Conservation (phyloP, 2,329 filamentous ascomycete species). For the Nannizzia gypsea region DNA sequence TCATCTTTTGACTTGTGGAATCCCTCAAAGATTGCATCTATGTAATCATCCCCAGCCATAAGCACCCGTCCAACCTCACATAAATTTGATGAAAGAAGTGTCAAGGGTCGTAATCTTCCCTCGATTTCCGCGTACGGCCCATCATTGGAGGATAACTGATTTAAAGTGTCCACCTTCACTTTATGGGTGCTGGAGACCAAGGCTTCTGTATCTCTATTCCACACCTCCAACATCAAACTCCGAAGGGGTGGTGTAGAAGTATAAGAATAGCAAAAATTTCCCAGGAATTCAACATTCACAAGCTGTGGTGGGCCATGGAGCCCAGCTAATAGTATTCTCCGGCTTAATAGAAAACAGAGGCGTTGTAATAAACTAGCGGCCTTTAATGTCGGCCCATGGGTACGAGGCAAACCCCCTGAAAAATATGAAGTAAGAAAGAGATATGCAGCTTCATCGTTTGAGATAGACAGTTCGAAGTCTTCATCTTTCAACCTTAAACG, state of each 20-base stretch:
- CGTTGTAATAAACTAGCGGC: constrained; percentile 47
- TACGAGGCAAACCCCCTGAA: constrained; percentile 36
- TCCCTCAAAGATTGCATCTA: constrained; percentile 55
- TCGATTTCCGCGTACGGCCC: constrained; percentile 14
- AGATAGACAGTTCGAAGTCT: constrained; percentile 42
- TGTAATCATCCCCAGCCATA: constrained; percentile 73
- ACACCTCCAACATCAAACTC: constrained; percentile 41
- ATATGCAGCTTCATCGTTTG: constrained; percentile 47
- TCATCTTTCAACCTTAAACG: constrained; percentile 49
- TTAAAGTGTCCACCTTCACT: constrained; percentile 25
- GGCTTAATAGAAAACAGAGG: constrained; percentile 52
- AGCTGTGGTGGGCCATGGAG: constrained; percentile 38
- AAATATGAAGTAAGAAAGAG: constrained; percentile 58
- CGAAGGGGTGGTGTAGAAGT: constrained; percentile 49
- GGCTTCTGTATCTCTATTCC: constrained; percentile 25
- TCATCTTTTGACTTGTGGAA: constrained; percentile 49
- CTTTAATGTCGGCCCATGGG: constrained; percentile 17
- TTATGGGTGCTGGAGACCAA: constrained; percentile 29
- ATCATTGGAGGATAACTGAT: constrained; percentile 18
- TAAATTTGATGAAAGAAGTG: constrained; percentile 29
- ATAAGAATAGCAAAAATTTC: constrained; percentile 56
- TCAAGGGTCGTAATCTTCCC: constrained; percentile 27
- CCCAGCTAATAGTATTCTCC: constrained; percentile 43
- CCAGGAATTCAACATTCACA: constrained; percentile 55
- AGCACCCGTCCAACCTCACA: constrained; percentile 47